These are phyloP conservation scores for Dispira parvispora DNA, from an alignment of 192 early-diverging fungal species.

Conservation along the genomic window DNA sequence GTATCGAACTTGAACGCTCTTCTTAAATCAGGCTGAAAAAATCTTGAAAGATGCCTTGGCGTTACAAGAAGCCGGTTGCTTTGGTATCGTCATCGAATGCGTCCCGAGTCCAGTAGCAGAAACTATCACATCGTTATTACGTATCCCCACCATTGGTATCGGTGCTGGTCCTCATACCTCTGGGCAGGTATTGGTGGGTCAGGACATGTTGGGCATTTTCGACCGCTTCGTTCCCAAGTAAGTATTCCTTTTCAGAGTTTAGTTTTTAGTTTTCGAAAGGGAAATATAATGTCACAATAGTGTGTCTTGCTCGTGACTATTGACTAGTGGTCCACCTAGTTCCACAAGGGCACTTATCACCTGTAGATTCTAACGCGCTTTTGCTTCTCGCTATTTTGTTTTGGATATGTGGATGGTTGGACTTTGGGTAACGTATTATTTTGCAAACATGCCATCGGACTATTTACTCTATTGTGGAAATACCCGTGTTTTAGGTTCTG, in stretches of 20 bases:
- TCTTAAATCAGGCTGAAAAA: constrained; percentile 34
- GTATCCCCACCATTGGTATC: constrained; percentile 92
- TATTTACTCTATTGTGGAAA: neutral
- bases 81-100: constrained; percentile 80
- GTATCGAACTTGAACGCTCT: no score
- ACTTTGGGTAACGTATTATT: neutral
- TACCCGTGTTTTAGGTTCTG: constrained; percentile 44
- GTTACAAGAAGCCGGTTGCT: constrained; percentile 81
- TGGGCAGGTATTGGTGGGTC: constrained; percentile 87
- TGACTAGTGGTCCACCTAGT: no score
- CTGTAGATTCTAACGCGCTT: neutral
- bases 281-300: no score
- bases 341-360: neutral
- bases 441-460: neutral
- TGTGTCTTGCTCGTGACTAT: no score
- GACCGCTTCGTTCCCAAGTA: constrained; percentile 79
- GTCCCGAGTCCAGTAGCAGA: constrained; percentile 78
- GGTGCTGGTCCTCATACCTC: constrained; percentile 76
- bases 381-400: neutral
- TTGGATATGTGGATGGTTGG: neutral
- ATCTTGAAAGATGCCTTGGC: constrained; percentile 80
- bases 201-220: constrained; percentile 86
- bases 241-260: constrained; percentile 10
- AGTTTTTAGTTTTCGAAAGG: no score
- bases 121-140: constrained; percentile 59